Conservation (phyloP, 2,329 filamentous ascomycete genomes). For the Neofusicoccum parvum region DNA sequence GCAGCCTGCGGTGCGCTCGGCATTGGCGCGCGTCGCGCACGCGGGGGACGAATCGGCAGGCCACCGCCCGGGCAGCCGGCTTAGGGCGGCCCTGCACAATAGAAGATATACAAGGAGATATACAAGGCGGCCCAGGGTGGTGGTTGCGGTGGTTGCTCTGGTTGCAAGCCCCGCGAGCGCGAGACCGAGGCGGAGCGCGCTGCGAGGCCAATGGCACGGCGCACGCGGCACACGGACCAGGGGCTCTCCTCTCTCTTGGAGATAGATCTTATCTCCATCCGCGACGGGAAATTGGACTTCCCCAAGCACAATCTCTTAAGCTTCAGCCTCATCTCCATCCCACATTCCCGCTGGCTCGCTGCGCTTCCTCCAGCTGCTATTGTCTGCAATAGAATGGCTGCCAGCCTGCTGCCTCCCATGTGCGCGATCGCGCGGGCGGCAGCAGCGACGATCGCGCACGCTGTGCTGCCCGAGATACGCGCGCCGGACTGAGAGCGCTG, state of each 20-base stretch:
- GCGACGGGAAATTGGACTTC: conserved; percentile 8
- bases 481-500: conserved; percentile 8
- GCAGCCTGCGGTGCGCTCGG: neutral
- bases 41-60: neutral
- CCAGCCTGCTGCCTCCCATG: neutral
- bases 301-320: conserved; percentile 14
- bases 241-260: no score
- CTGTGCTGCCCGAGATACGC: conserved; percentile 8
- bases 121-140: neutral
- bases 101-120: neutral
- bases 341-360: neutral
- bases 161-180: neutral
- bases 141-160: neutral
- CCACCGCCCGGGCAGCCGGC: neutral
- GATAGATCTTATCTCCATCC: neutral
- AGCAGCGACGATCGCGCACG: neutral
- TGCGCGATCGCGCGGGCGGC: neutral
- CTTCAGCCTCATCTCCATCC: conserved; percentile 16
- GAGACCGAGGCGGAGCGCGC: neutral
- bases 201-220: neutral
- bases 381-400: no score
- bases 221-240: neutral
- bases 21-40: neutral
- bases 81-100: neutral
- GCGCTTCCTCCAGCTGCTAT: neutral